Base-by-base conservation (phyloP, 2,329 filamentous ascomycete genomes). In the Leptoxyphium fumago region DNA sequence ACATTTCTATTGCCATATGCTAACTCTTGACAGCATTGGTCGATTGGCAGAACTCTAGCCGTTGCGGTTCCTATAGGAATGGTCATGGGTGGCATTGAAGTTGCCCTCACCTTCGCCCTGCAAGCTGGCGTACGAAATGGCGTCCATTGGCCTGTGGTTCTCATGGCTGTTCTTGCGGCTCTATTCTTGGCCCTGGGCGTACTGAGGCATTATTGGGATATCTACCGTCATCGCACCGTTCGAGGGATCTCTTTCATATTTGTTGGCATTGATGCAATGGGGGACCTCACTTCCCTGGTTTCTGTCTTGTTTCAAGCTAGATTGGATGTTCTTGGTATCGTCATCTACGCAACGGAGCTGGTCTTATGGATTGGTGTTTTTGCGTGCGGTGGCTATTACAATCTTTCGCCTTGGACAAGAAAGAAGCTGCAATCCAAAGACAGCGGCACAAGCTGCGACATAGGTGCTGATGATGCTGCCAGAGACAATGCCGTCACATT, bases 201-300 rank as follows among this genome's bases (percentile, higher is more conserved):
- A 0, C 61, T 82, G 7, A 64, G 75, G 2, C 79, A 84, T 55
- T 84, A 84, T 52, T 75, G 72, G 66, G 80, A 84, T 48, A 83
- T 85, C 17, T 82, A 75, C 53, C 56, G 68, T 2, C 73, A 82
- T 50, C 70, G 75, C 6, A 82, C 78, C 0, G 80, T 83, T 1
- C 68, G 78, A 11, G 80, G 80, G 7, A 83, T 84, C 34, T 82
- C 78, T 1, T 84, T 84, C 58, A 64, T 82, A 2, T 85, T 85
- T 50, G 78, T 82, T 0, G 75, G 67, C 1, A 80, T 84, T 38
- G 80, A 84, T 59, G 80, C 79, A 0, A 67, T 75, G 0, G 80
- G 80, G 0, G 80, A 84, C 56, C 56, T 84, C 2, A 78, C 78
- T 43, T 83, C 78, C 0, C 62, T 84, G 0, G 56, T 79, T 2